These are phyloP conservation scores for Mycena haematopus DNA, from an alignment of 768 basidiomycete genomes.

Conservation along the genomic window DNA sequence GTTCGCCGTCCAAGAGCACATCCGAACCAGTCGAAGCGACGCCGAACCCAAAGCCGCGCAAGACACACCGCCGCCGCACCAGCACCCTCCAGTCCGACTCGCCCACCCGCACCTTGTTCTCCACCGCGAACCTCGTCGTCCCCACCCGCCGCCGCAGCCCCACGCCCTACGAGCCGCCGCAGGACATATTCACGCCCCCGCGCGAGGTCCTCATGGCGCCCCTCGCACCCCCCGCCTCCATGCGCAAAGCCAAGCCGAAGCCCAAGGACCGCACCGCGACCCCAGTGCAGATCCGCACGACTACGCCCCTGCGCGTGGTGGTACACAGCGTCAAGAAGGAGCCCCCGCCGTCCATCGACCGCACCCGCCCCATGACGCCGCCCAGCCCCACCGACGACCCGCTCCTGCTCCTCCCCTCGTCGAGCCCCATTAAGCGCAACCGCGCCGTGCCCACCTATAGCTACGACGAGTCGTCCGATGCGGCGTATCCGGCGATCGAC, in stretches of 20 bases:
- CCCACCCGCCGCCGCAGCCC: too few relatives aligned
- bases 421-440: too few relatives aligned
- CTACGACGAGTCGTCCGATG: too few relatives aligned
- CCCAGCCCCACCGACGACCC: conserved; percentile 82
- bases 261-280: conserved; percentile 2
- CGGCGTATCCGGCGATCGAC: too few relatives aligned
- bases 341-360: conserved; percentile 62
- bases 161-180: conserved; percentile 76
- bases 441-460: too few relatives aligned
- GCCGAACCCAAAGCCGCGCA: conserved; percentile 69
- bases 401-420: conserved; percentile 42
- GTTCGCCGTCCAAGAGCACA: conserved; percentile 32
- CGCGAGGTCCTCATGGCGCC: conserved; percentile 55
- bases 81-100: conserved; percentile 11
- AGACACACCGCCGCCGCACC: conserved; percentile 35
- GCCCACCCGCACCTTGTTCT: conserved; percentile 30
- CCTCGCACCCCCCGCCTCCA: not conserved
- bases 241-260: not conserved
- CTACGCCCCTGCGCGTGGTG: conserved; percentile 26
- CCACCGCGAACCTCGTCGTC: too few relatives aligned
- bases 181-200: conserved; percentile 75
- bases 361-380: conserved; percentile 65
- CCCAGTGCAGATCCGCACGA: conserved; percentile 30
- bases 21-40: conserved; percentile 46
- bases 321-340: conserved; percentile 61